Percentiles rank a stretch among this genome's conserved stretches.
Evolutionary conservation across 306 rosid genomes (phyloP).

Genomic region (Prinsepia uniflora): DNA sequence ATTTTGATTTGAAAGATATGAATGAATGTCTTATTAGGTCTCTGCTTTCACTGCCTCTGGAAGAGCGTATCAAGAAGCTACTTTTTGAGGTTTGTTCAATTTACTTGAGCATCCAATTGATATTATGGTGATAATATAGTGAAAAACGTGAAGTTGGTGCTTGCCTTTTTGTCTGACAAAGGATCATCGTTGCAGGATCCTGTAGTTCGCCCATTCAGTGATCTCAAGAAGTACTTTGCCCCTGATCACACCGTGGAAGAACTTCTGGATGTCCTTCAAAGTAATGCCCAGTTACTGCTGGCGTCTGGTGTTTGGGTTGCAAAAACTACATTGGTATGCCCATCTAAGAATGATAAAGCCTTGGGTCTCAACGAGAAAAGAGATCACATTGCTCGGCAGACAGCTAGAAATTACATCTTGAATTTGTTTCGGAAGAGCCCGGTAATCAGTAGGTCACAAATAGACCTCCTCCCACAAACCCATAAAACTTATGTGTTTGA

Average conservation of each 20-base stretch:
- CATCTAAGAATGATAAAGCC: slow-evolving; percentile 11
- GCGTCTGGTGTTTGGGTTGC: slow-evolving; percentile 75
- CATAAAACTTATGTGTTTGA: slow-evolving; percentile 30
- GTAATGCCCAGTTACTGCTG: slow-evolving; percentile 47
- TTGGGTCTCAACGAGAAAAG: background rate
- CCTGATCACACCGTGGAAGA: slow-evolving; percentile 54
- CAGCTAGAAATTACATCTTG: slow-evolving; percentile 55
- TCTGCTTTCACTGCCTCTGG: slow-evolving; percentile 63
- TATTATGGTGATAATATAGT: slow-evolving; percentile 8
- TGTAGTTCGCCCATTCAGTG: slow-evolving; percentile 56
- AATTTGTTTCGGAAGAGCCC: slow-evolving; percentile 48
- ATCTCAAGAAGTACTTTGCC: slow-evolving; percentile 74
- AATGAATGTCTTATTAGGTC: slow-evolving; percentile 38
- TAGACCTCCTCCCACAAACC: slow-evolving; percentile 23
- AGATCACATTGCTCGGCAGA: slow-evolving; percentile 22
- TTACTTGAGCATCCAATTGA: background rate
- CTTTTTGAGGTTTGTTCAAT: slow-evolving; percentile 66
- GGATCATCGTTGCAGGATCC: slow-evolving; percentile 40
- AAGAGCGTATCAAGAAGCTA: slow-evolving; percentile 68
- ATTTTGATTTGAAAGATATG: no score
- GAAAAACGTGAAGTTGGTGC: background rate
- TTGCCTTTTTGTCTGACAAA: no score
- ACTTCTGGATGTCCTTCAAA: slow-evolving; percentile 56
- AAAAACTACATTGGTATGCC: slow-evolving; percentile 46
- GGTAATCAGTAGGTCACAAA: slow-evolving; percentile 39